Evolutionary conservation across 192 early-diverging fungal genomes (phyloP), one percentile per base, ranked within the genome.

Genomic region (Phycomyces nitens): DNA sequence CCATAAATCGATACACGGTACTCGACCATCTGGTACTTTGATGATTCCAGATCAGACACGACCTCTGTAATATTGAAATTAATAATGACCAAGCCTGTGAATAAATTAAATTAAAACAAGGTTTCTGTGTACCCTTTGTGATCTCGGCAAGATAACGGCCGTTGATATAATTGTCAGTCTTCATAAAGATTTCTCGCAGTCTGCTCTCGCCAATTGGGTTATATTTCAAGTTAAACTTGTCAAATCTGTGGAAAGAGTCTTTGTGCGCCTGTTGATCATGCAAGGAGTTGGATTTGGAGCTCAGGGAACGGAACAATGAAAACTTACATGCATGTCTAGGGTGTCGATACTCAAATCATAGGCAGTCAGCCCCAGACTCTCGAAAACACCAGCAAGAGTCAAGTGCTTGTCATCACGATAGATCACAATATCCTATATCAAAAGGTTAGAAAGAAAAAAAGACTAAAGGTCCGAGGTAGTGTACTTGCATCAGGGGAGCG

Each of bases 221-320:
- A 72, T 98, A 98, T 72, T 98, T 96, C 22, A 94, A 74, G 69
- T 98, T 98, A 82, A 98, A 98, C 74, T 96, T 95, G 79, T 95
- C 95, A 60, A 97, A 95, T 41, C 93, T 81, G 78, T 97, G 94
- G 81, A 95, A 97, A 2, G 94, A 92, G 77, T 93, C 93, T 57
- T 94, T 93, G 80, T 97, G 94, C 0, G 94, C 70, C 68, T 70
- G 41, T 59, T 38, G 6, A 34, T 18, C 16, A 56, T 56, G 55
- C 20, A 38, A 34, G 55, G 20, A 38, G 20, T 14, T 56, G 18
- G 9, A 58, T 1, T 47, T 14, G 44, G 7, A 14, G 41, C 7
- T 42, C 3, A n/a, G 2, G 18, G 27, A 11, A 57, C 15, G 16
- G 4, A 57, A 57, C 14, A 60, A 47, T 24, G 21, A 24, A 42